Conservation (phyloP, 2,329 filamentous ascomycete genomes). For the Arthrobotrys sinensis region DNA sequence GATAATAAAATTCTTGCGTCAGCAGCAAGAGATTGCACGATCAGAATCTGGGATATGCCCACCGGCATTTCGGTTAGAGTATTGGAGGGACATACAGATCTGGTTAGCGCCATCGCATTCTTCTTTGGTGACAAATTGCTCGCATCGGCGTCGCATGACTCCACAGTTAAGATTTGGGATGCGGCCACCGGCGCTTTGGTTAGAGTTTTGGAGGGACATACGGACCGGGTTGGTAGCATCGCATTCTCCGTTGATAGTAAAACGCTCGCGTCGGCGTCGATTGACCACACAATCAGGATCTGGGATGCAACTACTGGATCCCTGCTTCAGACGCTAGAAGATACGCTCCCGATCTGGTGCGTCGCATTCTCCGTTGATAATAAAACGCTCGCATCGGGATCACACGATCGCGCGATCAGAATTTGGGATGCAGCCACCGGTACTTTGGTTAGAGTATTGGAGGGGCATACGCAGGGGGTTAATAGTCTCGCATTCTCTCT, state of each 20-base stretch:
- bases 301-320: constrained; percentile 14
- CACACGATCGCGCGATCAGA: constrained; percentile 67
- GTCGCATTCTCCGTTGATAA: constrained; percentile 57
- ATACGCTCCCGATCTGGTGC: background rate
- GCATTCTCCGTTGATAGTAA: constrained; percentile 18
- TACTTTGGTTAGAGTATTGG: background rate
- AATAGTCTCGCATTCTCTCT: background rate
- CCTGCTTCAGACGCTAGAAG: background rate
- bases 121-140: background rate
- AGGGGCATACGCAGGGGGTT: background rate
- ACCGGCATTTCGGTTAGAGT: background rate
- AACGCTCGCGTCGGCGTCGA: background rate
- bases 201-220: background rate
- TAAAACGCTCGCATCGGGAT: constrained; percentile 14
- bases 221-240: background rate
- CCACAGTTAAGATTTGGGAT: constrained; percentile 15
- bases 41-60: background rate
- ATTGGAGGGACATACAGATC: background rate
- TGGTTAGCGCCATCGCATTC: background rate
- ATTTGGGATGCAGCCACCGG: constrained; percentile 65
- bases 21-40: background rate
- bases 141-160: constrained; percentile 8
- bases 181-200: background rate
- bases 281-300: background rate
- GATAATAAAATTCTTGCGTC: background rate